Base-by-base conservation (phyloP, 306 rosid species). In the Morella rubra region DNA sequence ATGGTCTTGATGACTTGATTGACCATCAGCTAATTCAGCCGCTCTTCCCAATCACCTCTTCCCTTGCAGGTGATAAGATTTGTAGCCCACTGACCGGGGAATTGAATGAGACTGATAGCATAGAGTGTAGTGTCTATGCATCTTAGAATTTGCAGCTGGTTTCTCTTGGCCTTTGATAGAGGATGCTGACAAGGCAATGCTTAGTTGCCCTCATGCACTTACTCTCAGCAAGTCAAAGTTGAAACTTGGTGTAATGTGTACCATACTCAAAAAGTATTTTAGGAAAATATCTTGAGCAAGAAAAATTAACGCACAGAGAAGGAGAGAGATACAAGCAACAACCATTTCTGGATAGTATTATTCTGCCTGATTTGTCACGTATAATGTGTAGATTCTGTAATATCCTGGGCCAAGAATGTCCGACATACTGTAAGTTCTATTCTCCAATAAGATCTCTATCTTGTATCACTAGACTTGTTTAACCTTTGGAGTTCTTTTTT, bases 41-140 rank as follows among this genome's bases (percentile, higher is more conserved):
- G 12, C 37, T 32, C 37, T 49, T 49, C 53, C 53, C 53, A 49
- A 9, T 3, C 53, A 49, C 20, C 51, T 62, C 82, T 46, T 74
- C 85, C 73, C 79, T 79, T 75, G 75, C 84, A 46, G 79, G 80
- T 61, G 85, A 85, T 73, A 85, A 76, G 82, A 76, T 60, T 47
- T 81, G 82, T 27, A 73, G 74, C 65, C 73, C 78, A 8, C 67
- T 70, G 22, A 86, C 83, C 37, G 87, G 81, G 66, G 92, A 89
- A 73, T 81, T 84, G 69, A 80, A 65, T 52, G 99, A 86, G 44
- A 89, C 85, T 55, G 93, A 88, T 77, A 90, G 92, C 83, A 88
- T 92, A 85, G 91, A 89, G 69, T 91, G 93, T 79, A 84, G 88
- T 78, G 84, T 92, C 50, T 87, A 87, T 77, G 87, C 86, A 51